A percentile compares a stretch with the other conserved stretches of the same genome.
phyloP scores from a whole-genome alignment of 1,139 yeast genomes.

The Saccharomycopsis crataegensis region DNA sequence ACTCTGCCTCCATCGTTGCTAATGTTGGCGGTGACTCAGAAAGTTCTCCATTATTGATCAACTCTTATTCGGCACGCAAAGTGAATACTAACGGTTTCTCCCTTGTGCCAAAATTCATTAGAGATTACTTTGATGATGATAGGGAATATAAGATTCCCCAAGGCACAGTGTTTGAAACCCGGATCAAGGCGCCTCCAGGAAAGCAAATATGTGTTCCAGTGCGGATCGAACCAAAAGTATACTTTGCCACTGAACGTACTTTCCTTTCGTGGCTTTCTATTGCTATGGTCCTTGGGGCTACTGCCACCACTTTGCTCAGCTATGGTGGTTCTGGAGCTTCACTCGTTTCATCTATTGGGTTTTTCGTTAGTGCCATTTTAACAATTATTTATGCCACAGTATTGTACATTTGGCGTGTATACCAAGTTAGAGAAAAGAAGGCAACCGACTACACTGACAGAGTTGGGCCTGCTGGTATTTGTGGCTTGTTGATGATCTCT shows the following conservation, averaged over 20 bases:
- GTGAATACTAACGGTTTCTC: background rate
- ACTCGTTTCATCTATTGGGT: constrained; percentile 81
- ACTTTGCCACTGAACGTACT: constrained; percentile 79
- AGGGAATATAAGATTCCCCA: constrained; percentile 67
- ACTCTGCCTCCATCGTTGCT: constrained; percentile 8
- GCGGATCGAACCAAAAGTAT: constrained; percentile 78
- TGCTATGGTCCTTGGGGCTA: constrained; percentile 63
- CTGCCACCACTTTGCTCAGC: constrained; percentile 62
- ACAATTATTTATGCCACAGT: constrained; percentile 69
- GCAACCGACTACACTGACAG: constrained; percentile 83
- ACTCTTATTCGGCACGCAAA: background rate
- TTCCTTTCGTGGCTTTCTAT: constrained; percentile 72
- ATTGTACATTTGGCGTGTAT: constrained; percentile 75
- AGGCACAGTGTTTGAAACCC: constrained; percentile 69
- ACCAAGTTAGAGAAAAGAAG: constrained; percentile 72
- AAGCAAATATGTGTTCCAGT: constrained; percentile 70
- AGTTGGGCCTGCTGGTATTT: constrained; percentile 79
- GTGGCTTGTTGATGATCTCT: constrained; percentile 65
- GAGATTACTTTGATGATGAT: constrained; percentile 51
- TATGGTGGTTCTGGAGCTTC: constrained; percentile 61
- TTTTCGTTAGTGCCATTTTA: constrained; percentile 70
- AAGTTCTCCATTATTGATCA: constrained; percentile 23
- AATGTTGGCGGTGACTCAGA: constrained; percentile 21
- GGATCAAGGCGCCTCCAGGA: constrained; percentile 68
- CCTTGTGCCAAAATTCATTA: background rate